Conservation (phyloP, 2,329 filamentous ascomycete genomes). For the Xylariaceae sp. region DNA sequence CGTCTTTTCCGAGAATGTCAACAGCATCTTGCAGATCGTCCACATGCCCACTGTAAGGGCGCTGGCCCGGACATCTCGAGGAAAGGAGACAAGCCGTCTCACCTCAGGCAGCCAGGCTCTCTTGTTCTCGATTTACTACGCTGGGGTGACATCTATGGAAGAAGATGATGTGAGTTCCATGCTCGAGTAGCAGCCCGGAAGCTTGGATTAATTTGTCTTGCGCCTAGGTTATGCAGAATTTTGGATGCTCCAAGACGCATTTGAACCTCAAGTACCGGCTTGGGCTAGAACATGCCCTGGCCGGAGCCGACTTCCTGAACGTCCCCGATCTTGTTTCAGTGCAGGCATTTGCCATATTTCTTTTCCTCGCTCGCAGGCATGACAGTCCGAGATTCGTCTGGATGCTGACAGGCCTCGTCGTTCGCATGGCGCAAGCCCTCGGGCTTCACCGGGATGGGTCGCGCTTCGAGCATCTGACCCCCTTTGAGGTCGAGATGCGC, state of each 20-base stretch:
- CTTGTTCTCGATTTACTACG: constrained; percentile 55
- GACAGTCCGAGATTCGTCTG: constrained; percentile 41
- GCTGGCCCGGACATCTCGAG: constrained; percentile 30
- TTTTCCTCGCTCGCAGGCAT: constrained; percentile 46
- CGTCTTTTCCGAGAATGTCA: constrained; percentile 48
- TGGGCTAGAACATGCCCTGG: constrained; percentile 43
- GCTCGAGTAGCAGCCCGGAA: background rate
- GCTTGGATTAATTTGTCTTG: background rate
- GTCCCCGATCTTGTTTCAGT: constrained; percentile 46
- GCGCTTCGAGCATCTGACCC: constrained; percentile 45
- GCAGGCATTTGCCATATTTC: constrained; percentile 47
- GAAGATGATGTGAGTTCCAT: constrained; percentile 45
- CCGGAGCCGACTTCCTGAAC: constrained; percentile 45
- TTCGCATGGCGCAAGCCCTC: constrained; percentile 55
- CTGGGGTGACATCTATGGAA: constrained; percentile 51
- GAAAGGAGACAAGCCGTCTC: constrained; percentile 27
- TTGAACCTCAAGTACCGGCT: constrained; percentile 36
- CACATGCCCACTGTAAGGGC: constrained; percentile 41
- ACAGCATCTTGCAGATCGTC: constrained; percentile 37
- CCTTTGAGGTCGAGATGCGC: constrained; percentile 58
- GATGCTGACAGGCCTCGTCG: constrained; percentile 54
- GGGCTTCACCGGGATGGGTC: constrained; percentile 57
- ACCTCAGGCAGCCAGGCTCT: constrained; percentile 46
- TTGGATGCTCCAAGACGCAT: constrained; percentile 34
- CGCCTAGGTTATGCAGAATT: constrained; percentile 27